These are phyloP conservation scores for Xylaria grammica DNA, from an alignment of 495 filamentous ascomycete species.

Conservation along the genomic window DNA sequence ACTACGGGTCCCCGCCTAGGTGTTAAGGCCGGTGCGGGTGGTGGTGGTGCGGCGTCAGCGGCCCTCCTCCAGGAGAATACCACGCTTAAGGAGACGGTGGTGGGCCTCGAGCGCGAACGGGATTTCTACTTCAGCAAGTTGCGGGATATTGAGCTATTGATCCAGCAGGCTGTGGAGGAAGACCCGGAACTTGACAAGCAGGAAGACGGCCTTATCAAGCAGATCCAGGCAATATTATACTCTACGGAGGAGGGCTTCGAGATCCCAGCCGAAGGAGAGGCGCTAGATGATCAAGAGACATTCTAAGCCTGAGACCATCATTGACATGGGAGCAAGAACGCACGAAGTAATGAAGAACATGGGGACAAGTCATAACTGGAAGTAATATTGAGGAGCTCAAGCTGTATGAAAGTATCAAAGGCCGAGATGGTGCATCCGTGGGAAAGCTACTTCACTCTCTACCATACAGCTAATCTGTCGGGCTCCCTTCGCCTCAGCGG, in stretches of 20 bases:
- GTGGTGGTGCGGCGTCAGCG: conserved; percentile 62
- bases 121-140: conserved; percentile 99
- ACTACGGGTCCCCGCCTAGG: conserved; percentile 62
- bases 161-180: conserved; percentile 89
- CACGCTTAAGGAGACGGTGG: conserved; percentile 82
- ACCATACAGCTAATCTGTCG: not conserved
- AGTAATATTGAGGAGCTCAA: conserved; percentile 23
- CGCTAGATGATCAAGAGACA: conserved; percentile 73
- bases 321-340: conserved; percentile 2
- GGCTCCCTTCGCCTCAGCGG: not conserved
- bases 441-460: not conserved
- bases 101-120: conserved; percentile 88
- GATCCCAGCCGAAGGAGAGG: conserved; percentile 74
- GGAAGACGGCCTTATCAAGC: conserved; percentile 86
- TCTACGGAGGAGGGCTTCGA: conserved; percentile 93
- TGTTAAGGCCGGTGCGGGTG: conserved; percentile 53
- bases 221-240: conserved; percentile 95
- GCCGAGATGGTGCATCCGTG: not conserved
- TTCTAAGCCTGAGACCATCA: conserved; percentile 54
- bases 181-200: conserved; percentile 92
- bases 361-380: conserved; percentile 13
- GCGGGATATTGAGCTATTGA: conserved; percentile 90
- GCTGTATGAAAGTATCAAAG: not conserved
- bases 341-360: conserved; percentile 27
- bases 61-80: conserved; percentile 81